Percentiles rank a stretch among this genome's conserved stretches.
Conservation (phyloP, 2,329 filamentous ascomycete genomes). For the Colletotrichum sansevieriae region DNA sequence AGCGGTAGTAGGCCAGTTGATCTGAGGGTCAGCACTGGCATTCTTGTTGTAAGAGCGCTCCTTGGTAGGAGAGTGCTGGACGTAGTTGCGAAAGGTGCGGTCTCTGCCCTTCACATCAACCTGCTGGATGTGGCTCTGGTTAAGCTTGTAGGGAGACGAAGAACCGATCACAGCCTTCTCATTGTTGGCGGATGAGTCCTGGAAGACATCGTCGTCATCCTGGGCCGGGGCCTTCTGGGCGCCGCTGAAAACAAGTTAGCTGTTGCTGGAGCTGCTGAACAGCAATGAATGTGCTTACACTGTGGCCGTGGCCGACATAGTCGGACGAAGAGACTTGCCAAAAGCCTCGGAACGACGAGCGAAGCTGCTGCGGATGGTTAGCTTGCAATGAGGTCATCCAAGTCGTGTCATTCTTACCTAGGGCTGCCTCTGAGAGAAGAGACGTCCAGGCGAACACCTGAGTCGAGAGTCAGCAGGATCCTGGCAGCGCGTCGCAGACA, state of each 20-base stretch:
- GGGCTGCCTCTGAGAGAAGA: constrained; percentile 33
- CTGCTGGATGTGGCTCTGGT: constrained; percentile 28
- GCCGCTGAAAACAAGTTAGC: constrained; percentile 12
- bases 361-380: constrained; percentile 19
- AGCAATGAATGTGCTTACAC: constrained; percentile 8
- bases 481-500: neutral
- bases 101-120: constrained; percentile 8
- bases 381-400: neutral
- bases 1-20: constrained; percentile 64
- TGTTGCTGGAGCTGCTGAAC: neutral
- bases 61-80: constrained; percentile 32
- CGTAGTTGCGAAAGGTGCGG: constrained; percentile 11
- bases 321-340: constrained; percentile 33
- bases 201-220: constrained; percentile 31
- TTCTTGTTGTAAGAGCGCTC: constrained; percentile 10
- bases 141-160: constrained; percentile 21
- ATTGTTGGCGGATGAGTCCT: neutral
- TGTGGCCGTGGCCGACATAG: constrained; percentile 33
- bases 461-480: constrained; percentile 1
- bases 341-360: constrained; percentile 19
- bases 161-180: neutral
- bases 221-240: neutral
- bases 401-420: constrained; percentile 1
- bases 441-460: constrained; percentile 17
- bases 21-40: constrained; percentile 60